Evolutionary conservation across 768 basidiomycete species (phyloP).

Genomic region (Tricholoma hemisulphureum): DNA sequence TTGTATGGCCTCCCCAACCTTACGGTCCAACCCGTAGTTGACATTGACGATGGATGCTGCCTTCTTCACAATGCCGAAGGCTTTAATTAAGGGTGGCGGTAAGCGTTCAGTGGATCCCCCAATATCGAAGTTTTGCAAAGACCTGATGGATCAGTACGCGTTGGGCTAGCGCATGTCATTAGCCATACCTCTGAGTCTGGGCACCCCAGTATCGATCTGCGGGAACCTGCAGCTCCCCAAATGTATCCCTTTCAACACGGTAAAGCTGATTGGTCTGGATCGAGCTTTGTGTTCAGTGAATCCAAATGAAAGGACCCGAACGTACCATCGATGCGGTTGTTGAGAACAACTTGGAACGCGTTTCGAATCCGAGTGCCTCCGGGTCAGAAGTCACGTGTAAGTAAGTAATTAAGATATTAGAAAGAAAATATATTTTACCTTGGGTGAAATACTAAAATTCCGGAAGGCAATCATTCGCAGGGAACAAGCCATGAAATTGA

Average conservation of each 20-base stretch:
- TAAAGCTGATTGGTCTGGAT: conserved; percentile 48
- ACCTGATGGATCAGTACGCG: conserved; percentile 35
- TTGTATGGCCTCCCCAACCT: conserved; percentile 85
- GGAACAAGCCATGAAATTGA: neutral
- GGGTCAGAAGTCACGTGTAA: neutral
- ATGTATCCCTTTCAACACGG: conserved; percentile 89
- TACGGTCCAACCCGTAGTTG: conserved; percentile 86
- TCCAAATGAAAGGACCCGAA: neutral
- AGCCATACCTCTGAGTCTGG: conserved; percentile 84
- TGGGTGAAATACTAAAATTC: conserved; percentile 14
- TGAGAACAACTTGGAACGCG: neutral
- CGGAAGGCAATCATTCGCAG: conserved; percentile 6
- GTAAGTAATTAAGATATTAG: neutral
- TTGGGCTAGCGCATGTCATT: neutral
- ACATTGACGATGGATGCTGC: conserved; percentile 91
- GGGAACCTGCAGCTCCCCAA: conserved; percentile 87
- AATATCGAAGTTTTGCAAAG: conserved; percentile 97
- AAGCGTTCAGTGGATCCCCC: conserved; percentile 92
- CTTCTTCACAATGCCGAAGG: conserved; percentile 97
- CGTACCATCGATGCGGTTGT: neutral
- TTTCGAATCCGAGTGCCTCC: neutral
- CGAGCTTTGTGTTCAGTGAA: neutral
- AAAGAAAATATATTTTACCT: conserved; percentile 17
- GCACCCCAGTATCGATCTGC: conserved; percentile 91
- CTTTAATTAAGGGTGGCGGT: conserved; percentile 94